Evolutionary conservation across 2,329 filamentous ascomycete species (phyloP).

Genomic region (Dendryphion nanum): DNA sequence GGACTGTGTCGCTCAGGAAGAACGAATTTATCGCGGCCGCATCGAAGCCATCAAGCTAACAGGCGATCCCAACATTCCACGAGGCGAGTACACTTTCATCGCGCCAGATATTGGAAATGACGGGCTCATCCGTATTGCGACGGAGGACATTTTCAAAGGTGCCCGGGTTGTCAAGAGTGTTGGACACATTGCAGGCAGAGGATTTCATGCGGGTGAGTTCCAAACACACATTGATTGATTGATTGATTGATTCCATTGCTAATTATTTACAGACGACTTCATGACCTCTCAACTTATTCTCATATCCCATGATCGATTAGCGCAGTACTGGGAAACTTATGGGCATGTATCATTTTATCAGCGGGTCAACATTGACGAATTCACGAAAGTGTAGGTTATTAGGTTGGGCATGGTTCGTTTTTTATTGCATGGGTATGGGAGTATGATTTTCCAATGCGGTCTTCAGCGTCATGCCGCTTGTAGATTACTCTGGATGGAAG

Average conservation of each 20-base stretch:
- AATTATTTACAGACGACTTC: slow-evolving; percentile 61
- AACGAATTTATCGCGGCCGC: slow-evolving; percentile 59
- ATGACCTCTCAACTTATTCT: slow-evolving; percentile 76
- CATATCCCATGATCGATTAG: slow-evolving; percentile 72
- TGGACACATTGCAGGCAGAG: slow-evolving; percentile 74
- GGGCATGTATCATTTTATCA: slow-evolving; percentile 51
- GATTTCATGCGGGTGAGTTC: slow-evolving; percentile 68
- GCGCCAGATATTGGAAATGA: slow-evolving; percentile 70
- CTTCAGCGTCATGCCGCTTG: too few species aligned
- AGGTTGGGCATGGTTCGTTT: too few species aligned
- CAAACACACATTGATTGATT: background rate
- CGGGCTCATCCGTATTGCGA: slow-evolving; percentile 63
- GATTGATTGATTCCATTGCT: background rate
- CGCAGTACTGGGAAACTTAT: slow-evolving; percentile 73
- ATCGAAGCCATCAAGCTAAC: slow-evolving; percentile 88
- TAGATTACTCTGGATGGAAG: too few species aligned
- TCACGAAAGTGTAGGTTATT: slow-evolving; percentile 16
- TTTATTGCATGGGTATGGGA: too few species aligned
- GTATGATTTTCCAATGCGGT: too few species aligned
- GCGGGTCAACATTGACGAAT: slow-evolving; percentile 46
- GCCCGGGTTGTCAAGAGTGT: slow-evolving; percentile 69
- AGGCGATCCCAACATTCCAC: slow-evolving; percentile 84
- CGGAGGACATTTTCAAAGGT: slow-evolving; percentile 69
- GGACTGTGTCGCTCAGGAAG: slow-evolving; percentile 9
- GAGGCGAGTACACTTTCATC: slow-evolving; percentile 80